Base-by-base conservation (phyloP, 768 basidiomycete species). In the Rhizopogon vesiculosus region DNA sequence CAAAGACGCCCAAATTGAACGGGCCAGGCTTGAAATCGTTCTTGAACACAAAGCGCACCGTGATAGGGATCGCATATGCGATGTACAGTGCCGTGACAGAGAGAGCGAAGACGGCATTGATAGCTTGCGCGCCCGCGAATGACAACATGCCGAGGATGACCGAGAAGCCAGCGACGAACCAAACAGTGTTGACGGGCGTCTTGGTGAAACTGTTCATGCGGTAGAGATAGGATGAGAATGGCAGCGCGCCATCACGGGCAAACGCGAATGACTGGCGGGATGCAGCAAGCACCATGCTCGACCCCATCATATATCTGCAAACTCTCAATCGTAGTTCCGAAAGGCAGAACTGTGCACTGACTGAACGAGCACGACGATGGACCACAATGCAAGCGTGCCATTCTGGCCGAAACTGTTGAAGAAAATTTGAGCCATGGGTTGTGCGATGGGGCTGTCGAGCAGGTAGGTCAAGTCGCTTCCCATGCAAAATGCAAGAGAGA, bases 101-200 rank as follows among this genome's bases (percentile, higher is more conserved):
- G 13, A 82, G 63, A 1, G 80, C 66, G 63, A 86, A 86, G 58
- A 86, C 71, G 2, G 84, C 84, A 53, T 76, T 71, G 63, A 83
- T 82, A 3, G 84, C 84, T 25, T 72, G 71, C 12, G 77, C 51
- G 16, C 84, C 82, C 0, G 84, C 81, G 35, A 85, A 81, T 15
- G 77, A 72, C 25, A 86, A 72, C 16, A 79, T 64, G 4, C 82
- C 83, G 3, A 86, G 73, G 6, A 79, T 63, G 6, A 75, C 61
- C 1, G 80, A 62, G n/a, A 69, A 51, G 5, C 63, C 48, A 5
- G 71, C 75, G 5, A 74, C 68, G 56, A 79, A 80, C 79, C 81
- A 84, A 28, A 85, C 84, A 4, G 80, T 77, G 63, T 83, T 78
- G 18, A 83, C 78, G 1, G 84, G 85, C 7, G 82, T 81, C 28